Percentiles rank a stretch among this genome's conserved stretches.
Conservation (phyloP, 345 rosid genomes). For the Syzygium grande region DNA sequence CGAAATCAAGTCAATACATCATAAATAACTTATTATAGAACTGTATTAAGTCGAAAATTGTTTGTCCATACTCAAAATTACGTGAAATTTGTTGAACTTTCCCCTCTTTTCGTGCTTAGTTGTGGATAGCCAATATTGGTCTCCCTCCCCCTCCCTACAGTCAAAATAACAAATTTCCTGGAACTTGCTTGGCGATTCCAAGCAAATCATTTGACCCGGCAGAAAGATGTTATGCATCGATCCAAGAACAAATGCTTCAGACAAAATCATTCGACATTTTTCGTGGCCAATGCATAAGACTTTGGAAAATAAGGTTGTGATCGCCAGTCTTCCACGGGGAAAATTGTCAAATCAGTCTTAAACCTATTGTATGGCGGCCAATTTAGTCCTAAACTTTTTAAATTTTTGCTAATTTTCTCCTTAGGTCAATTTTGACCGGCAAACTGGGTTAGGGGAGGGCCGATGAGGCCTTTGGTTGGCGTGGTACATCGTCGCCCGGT, state of each 20-base stretch:
- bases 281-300: background rate
- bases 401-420: no score
- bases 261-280: background rate
- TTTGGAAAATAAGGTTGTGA: background rate
- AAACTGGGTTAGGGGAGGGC: no score
- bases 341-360: no score
- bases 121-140: background rate
- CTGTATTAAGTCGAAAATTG: background rate
- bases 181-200: background rate
- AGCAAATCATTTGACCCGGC: background rate
- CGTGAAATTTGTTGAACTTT: background rate
- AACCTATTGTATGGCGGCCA: no score
- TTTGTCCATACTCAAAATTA: background rate
- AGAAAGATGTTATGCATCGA: background rate
- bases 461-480: no score
- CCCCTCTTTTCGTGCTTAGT: background rate
- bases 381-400: no score
- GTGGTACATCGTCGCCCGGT: no score
- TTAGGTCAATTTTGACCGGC: no score
- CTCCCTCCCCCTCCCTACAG: background rate
- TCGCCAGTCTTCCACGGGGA: no score
- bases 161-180: background rate
- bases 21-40: background rate
- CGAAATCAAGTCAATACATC: background rate
- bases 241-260: background rate